These are phyloP conservation scores for Daldinia decipiens DNA, from an alignment of 495 filamentous ascomycete genomes.

Conservation along the genomic window DNA sequence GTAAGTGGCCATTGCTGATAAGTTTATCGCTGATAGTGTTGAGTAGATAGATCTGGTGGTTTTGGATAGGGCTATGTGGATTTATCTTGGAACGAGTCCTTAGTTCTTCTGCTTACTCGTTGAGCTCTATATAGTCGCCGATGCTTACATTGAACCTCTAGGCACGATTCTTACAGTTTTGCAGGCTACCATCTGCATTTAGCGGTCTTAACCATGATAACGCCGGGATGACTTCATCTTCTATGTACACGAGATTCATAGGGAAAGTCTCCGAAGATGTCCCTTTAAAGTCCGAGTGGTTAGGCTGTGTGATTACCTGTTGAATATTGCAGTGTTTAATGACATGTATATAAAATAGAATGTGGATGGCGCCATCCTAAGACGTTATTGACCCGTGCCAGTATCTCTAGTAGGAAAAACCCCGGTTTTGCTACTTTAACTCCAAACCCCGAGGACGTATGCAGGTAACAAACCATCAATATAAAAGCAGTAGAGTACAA, in stretches of 20 bases:
- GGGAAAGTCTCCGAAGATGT: not conserved
- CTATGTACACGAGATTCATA: not conserved
- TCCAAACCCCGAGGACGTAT: conserved; percentile 26
- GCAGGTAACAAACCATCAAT: conserved; percentile 7
- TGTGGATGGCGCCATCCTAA: conserved; percentile 1
- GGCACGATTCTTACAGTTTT: not conserved
- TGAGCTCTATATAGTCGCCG: conserved; percentile 24
- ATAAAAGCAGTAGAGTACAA: not conserved
- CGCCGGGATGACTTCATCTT: conserved; percentile 16
- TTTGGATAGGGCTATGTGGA: not conserved
- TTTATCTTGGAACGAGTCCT: not conserved
- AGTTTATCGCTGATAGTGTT: conserved; percentile 5
- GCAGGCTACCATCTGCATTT: conserved; percentile 9
- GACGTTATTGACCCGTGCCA: too few relatives aligned
- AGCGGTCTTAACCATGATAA: conserved; percentile 29
- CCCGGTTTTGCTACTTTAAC: conserved; percentile 29
- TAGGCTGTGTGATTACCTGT: not conserved
- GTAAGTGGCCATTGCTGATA: conserved; percentile 34
- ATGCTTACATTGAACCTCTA: conserved; percentile 6
- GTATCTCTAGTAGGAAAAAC: not conserved
- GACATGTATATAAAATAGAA: not conserved
- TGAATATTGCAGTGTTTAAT: not conserved
- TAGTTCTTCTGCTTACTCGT: conserved; percentile 1
- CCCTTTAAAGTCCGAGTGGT: not conserved
- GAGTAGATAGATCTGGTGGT: not conserved